Conservation (phyloP, 2,329 filamentous ascomycete genomes). For the Diaporthe nobilis region DNA sequence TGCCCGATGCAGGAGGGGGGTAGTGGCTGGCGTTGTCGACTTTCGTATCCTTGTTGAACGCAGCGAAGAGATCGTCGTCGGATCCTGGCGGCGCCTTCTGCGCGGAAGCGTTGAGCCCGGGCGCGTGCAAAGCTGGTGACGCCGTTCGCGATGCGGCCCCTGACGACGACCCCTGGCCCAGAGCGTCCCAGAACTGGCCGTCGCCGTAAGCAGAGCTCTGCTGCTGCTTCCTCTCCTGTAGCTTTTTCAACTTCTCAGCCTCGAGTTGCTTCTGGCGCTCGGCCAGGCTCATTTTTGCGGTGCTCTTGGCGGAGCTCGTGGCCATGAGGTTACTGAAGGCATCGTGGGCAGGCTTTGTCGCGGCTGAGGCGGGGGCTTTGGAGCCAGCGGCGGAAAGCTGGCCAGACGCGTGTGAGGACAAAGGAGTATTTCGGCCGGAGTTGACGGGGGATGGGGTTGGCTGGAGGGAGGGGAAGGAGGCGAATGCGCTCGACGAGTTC, state of each 20-base stretch:
- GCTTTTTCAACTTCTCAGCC: slow-evolving; percentile 78
- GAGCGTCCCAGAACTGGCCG: slow-evolving; percentile 80
- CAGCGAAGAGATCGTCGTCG: slow-evolving; percentile 77
- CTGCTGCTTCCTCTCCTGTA: slow-evolving; percentile 79
- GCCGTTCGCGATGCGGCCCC: slow-evolving; percentile 62
- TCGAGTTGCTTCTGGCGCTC: slow-evolving; percentile 81
- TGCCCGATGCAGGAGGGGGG: slow-evolving; percentile 65
- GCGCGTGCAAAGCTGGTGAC: slow-evolving; percentile 57
- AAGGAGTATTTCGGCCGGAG: slow-evolving; percentile 70
- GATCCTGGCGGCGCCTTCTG: slow-evolving; percentile 55
- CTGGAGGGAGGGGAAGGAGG: slow-evolving; percentile 65
- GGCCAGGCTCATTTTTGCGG: slow-evolving; percentile 81
- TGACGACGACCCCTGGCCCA: slow-evolving; percentile 66
- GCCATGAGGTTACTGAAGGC: slow-evolving; percentile 84
- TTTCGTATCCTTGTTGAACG: slow-evolving; percentile 76
- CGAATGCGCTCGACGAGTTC: slow-evolving; percentile 57
- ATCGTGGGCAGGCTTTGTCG: slow-evolving; percentile 71
- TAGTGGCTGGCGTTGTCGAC: slow-evolving; percentile 78
- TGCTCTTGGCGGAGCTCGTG: slow-evolving; percentile 71
- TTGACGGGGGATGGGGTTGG: slow-evolving; percentile 69
- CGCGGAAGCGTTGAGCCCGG: slow-evolving; percentile 47
- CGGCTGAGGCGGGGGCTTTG: slow-evolving; percentile 55
- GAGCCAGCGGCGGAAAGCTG: slow-evolving; percentile 47
- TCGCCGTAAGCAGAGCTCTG: slow-evolving; percentile 85
- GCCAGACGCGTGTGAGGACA: slow-evolving; percentile 65